Evolutionary conservation across 139 green algal species (phyloP).

Genomic region (Chlorella sp.): DNA sequence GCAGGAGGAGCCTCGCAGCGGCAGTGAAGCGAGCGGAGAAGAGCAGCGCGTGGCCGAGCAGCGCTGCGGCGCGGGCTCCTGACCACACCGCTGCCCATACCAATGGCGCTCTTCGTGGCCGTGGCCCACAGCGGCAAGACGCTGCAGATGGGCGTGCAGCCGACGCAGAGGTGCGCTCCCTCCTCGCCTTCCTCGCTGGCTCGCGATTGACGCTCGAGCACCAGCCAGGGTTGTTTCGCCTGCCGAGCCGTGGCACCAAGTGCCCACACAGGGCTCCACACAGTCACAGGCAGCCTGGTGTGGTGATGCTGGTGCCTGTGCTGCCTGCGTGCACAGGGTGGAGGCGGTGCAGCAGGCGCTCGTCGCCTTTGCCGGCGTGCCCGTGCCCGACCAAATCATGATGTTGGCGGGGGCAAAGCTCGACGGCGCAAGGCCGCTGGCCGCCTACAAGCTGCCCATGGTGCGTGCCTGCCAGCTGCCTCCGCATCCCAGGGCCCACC

Average conservation of each 20-base stretch:
- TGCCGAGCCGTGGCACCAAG: no score
- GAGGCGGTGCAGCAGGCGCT: constrained; percentile 72
- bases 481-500: neutral
- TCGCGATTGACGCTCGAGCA: neutral
- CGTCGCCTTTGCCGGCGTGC: constrained; percentile 61
- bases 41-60: no score
- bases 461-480: constrained; percentile 30
- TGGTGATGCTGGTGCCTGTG: no score
- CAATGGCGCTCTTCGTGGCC: constrained; percentile 2
- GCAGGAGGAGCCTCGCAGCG: no score
- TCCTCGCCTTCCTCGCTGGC: neutral
- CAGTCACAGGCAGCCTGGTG: no score
- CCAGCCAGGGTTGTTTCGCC: no score
- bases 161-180: neutral
- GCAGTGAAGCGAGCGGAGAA: no score
- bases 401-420: constrained; percentile 65
- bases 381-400: constrained; percentile 71
- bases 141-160: constrained; percentile 2
- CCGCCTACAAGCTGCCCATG: constrained; percentile 65
- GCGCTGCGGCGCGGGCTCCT: neutral
- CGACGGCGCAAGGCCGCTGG: constrained; percentile 53
- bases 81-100: neutral
- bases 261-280: no score
- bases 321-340: constrained; percentile 68
- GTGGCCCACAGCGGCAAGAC: neutral